Percentiles rank a stretch among this genome's conserved stretches.
Evolutionary conservation across 208 protist genomes (phyloP).

Genomic region (Trypanosoma mega): DNA sequence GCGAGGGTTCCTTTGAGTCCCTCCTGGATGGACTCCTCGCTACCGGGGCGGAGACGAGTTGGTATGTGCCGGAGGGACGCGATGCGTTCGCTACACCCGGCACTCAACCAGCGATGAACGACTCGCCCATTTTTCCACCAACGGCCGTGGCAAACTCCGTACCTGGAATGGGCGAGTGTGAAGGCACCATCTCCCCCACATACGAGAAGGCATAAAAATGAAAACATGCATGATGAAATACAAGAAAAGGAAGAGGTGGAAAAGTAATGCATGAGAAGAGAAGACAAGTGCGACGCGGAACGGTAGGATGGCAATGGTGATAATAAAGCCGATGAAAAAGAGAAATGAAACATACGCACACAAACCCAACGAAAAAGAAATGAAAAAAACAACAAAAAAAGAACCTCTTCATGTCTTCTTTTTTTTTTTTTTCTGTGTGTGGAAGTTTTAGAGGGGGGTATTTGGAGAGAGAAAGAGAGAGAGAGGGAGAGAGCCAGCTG

Average conservation of each 20-base stretch:
- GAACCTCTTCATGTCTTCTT: constrained; percentile 8
- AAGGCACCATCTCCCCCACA: background rate
- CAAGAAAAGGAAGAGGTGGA: too few species aligned
- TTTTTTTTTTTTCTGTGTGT: background rate
- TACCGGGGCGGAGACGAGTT: constrained; percentile 87
- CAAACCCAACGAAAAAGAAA: too few species aligned
- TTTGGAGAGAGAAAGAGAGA: background rate
- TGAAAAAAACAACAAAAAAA: too few species aligned
- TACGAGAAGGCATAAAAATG: too few species aligned
- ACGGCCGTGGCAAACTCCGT: background rate
- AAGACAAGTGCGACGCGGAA: too few species aligned
- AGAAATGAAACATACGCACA: too few species aligned
- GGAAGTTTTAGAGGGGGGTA: background rate
- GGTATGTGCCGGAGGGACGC: constrained; percentile 80
- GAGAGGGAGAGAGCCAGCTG: too few species aligned
- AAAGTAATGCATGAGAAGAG: too few species aligned
- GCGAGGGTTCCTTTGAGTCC: constrained; percentile 72
- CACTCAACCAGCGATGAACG: constrained; percentile 40
- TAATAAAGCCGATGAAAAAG: too few species aligned
- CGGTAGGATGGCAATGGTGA: too few species aligned
- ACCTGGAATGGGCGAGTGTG: background rate
- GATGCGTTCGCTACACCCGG: constrained; percentile 53
- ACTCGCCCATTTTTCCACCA: constrained; percentile 53
- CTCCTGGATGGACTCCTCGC: constrained; percentile 83
- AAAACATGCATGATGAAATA: too few species aligned